Conservation (phyloP, 352 stramenopile species). For the Phytophthora litchii region DNA sequence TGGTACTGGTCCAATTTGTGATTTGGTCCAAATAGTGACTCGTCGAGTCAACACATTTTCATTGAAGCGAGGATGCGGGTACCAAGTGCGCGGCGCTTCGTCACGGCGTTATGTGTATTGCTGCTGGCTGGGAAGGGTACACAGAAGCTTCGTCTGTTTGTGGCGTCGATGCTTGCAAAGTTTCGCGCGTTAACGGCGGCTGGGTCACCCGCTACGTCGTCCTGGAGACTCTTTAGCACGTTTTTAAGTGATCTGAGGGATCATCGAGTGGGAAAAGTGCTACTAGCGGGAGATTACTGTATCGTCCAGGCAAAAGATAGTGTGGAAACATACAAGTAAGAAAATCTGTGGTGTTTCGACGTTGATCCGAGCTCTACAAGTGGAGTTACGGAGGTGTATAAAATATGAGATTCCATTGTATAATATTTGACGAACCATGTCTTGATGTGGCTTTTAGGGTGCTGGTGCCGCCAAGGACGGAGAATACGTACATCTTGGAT, state of each 20-base stretch:
- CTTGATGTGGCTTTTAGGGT: slow-evolving; percentile 45
- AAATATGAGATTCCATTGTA: slow-evolving; percentile 7
- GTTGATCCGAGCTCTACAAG: slow-evolving; percentile 3
- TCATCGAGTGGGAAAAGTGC: slow-evolving; percentile 64
- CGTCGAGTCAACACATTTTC: slow-evolving; percentile 15
- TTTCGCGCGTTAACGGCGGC: slow-evolving; percentile 20
- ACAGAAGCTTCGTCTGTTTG: slow-evolving; percentile 32
- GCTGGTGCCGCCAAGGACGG: slow-evolving; percentile 70
- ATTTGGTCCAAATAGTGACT: too few relatives aligned
- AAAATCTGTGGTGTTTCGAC: slow-evolving; percentile 3
- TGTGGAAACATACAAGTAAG: slow-evolving; percentile 62
- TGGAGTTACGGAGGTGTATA: slow-evolving; percentile 6
- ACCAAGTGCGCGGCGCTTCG: slow-evolving; percentile 39
- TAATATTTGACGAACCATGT: slow-evolving; percentile 14
- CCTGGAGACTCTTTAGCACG: slow-evolving; percentile 74
- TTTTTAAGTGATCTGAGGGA: slow-evolving; percentile 61
- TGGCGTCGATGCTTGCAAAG: slow-evolving; percentile 44
- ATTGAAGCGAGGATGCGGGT: slow-evolving; percentile 36
- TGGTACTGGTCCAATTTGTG: too few relatives aligned
- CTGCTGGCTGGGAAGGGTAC: slow-evolving; percentile 32
- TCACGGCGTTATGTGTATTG: slow-evolving; percentile 41
- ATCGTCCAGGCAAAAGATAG: slow-evolving; percentile 58
- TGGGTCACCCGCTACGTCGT: slow-evolving; percentile 18
- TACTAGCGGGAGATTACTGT: slow-evolving; percentile 62
- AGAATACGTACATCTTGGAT: slow-evolving; percentile 75